Evolutionary conservation across 2,329 filamentous ascomycete genomes (phyloP).

Genomic region (Fusarium penzigii): DNA sequence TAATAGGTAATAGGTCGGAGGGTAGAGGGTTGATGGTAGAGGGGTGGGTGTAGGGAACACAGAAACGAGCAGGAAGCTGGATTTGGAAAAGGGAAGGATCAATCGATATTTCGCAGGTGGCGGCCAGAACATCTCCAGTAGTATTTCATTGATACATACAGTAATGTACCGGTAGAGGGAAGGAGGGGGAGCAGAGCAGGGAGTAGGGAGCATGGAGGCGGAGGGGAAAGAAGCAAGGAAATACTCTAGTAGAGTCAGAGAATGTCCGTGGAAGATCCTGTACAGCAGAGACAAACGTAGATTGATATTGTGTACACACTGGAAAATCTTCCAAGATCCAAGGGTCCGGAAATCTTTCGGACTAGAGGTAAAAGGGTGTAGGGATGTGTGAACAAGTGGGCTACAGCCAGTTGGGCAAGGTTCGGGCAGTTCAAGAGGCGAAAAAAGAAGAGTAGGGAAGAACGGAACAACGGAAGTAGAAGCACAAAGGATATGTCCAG

Average conservation of each 20-base stretch:
- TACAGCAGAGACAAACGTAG: not conserved
- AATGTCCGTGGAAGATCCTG: not conserved
- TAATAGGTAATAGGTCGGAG: not conserved
- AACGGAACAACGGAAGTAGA: not conserved
- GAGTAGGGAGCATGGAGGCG: no score
- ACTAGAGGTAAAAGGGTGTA: no score
- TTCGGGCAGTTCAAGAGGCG: not conserved
- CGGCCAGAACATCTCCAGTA: not conserved
- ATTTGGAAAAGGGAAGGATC: not conserved
- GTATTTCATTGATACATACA: not conserved
- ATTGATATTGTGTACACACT: no score
- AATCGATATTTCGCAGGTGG: not conserved
- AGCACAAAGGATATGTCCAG: no score
- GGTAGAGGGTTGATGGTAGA: not conserved
- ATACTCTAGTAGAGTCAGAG: not conserved
- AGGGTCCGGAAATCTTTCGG: not conserved
- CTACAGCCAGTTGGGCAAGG: not conserved
- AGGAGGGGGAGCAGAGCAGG: no score
- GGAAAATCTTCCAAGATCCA: not conserved
- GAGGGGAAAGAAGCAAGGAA: no score
- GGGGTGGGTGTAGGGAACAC: not conserved
- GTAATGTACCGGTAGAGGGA: not conserved
- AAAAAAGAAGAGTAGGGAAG: not conserved
- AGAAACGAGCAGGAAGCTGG: not conserved
- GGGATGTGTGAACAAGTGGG: not conserved